Percentiles rank a stretch among this genome's conserved stretches.
Conservation (phyloP, 73 alveolate genomes). For the Paramecium pentaurelia region DNA sequence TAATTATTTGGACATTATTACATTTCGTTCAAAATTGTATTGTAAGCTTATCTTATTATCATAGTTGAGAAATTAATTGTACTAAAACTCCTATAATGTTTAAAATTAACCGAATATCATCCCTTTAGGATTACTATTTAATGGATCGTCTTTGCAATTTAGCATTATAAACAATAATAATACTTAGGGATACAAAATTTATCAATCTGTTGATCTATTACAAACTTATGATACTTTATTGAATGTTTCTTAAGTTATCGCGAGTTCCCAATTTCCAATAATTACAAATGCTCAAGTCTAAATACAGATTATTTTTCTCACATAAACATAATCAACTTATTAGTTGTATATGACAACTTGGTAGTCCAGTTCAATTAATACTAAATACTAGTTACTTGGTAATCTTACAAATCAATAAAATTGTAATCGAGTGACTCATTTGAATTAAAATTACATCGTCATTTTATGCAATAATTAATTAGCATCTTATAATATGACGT, state of each 20-base stretch:
- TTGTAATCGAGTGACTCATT: neutral
- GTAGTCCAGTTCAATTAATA: neutral
- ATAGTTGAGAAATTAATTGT: neutral
- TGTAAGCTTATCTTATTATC: neutral
- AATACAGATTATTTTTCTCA: neutral
- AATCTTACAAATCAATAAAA: neutral
- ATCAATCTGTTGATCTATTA: neutral
- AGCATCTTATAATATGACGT: neutral
- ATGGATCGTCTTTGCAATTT: neutral
- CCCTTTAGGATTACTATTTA: neutral
- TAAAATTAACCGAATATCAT: neutral
- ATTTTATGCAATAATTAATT: neutral
- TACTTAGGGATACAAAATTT: neutral
- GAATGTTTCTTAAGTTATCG: neutral
- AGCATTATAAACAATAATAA: neutral
- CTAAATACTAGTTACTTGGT: neutral
- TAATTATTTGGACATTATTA: neutral
- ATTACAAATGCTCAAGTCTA: neutral
- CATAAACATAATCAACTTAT: neutral
- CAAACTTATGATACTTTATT: neutral
- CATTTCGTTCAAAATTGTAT: neutral
- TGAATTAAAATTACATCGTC: neutral
- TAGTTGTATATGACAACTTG: neutral
- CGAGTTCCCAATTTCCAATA: neutral
- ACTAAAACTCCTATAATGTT: neutral